Conservation (phyloP, 768 basidiomycete genomes). For the Inosperma sp. region DNA sequence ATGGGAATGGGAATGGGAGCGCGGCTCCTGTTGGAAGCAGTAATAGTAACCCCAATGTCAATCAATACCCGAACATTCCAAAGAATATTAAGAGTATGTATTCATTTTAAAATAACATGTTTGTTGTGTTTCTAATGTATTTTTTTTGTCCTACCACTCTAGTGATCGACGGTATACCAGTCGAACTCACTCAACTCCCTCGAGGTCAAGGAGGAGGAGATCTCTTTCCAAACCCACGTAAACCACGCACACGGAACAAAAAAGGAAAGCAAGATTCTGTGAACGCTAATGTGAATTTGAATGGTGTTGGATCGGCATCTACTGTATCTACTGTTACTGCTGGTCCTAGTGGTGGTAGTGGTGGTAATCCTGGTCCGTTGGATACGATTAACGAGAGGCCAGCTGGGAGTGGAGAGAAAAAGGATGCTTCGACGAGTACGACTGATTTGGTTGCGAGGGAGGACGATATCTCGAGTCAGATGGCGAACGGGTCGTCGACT, state of each 20-base stretch:
- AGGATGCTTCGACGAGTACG: constrained; percentile 71
- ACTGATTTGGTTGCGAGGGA: constrained; percentile 51
- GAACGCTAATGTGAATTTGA: neutral
- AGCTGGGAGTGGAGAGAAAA: constrained; percentile 41
- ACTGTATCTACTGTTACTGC: neutral
- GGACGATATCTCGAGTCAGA: constrained; percentile 34
- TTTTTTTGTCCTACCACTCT: constrained; percentile 12
- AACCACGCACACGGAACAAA: constrained; percentile 58
- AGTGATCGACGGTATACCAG: constrained; percentile 78
- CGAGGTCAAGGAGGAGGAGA: constrained; percentile 59
- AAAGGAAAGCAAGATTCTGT: constrained; percentile 36
- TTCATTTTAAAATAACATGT: constrained; percentile 6
- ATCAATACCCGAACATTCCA: constrained; percentile 36
- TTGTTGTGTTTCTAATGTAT: constrained; percentile 8
- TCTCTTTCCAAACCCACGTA: constrained; percentile 50
- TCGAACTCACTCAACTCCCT: constrained; percentile 67
- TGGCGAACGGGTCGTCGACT: neutral
- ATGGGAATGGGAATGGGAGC: neutral
- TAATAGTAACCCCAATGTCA: neutral
- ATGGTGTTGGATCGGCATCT: neutral
- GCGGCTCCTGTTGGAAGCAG: neutral
- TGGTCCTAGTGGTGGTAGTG: neutral
- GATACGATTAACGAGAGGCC: neutral
- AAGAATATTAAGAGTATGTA: constrained; percentile 76
- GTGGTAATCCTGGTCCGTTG: neutral